Conservation (phyloP, 495 filamentous ascomycete species). For the Schizothecium vesticola region DNA sequence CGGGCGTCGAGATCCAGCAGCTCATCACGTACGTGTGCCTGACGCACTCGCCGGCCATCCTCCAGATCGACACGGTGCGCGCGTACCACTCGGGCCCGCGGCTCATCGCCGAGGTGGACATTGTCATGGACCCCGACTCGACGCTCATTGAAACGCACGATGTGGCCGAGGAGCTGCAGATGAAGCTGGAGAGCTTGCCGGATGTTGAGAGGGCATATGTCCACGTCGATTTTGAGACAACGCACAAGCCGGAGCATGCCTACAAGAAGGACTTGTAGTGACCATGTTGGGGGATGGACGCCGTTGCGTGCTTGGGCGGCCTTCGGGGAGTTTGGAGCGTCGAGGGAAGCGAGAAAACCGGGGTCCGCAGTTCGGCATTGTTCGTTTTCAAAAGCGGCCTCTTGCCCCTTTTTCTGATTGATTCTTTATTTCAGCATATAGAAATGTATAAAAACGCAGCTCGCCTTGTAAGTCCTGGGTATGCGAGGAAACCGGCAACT, state of each 20-base stretch:
- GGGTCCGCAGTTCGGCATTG: not conserved
- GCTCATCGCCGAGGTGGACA: constrained; percentile 83
- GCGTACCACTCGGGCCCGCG: constrained; percentile 88
- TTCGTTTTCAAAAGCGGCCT: not conserved
- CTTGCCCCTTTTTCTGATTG: not conserved
- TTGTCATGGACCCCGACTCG: constrained; percentile 71
- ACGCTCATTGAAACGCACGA: constrained; percentile 80
- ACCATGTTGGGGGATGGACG: not conserved
- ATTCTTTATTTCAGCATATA: not conserved
- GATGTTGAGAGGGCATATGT: constrained; percentile 94
- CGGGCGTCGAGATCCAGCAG: constrained; percentile 79
- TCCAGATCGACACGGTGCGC: constrained; percentile 87
- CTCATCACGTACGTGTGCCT: constrained; percentile 95
- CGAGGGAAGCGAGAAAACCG: not conserved
- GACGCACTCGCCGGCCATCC: constrained; percentile 77
- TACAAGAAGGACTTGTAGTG: constrained; percentile 50
- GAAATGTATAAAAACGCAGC: not conserved
- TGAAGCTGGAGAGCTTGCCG: constrained; percentile 87
- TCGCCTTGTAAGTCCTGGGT: not conserved
- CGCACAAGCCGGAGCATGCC: constrained; percentile 79
- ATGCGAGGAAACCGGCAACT: not conserved
- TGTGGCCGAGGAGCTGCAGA: constrained; percentile 88
- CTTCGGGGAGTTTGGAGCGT: not conserved
- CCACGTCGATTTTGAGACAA: constrained; percentile 93
- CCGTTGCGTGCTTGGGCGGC: not conserved